Evolutionary conservation across 345 rosid species (phyloP), one percentile per base, ranked within the genome.

Genomic region (Populus ilicifolia): DNA sequence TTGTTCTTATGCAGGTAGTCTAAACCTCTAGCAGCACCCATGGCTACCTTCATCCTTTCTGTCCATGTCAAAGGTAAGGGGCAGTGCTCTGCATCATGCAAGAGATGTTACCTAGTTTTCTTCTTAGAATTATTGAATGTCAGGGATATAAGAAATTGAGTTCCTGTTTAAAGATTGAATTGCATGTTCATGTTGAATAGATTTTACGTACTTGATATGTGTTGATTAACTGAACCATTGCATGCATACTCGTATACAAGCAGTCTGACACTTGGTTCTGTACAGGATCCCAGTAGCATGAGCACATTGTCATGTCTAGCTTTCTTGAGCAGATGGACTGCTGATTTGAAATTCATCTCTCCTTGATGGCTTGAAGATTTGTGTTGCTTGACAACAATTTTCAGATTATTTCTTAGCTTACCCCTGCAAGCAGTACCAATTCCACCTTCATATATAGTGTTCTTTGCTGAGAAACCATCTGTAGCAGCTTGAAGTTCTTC

Each of bases 11-110:
- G 88, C 8, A 87, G 84, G 75, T 83, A 80, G 68, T 56, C 44
- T 68, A 87, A 76, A 43, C 85, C 89, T 74, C 78, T 83, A 13
- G 86, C 73, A 33, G 82, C 80, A 48, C 84, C 85, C 14, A 79
- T 1, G 41, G 85, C 86, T 75, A 83, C 78, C 38, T 76, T 81
- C 71, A 80, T 74, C 74, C 88, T 85, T 73, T 75, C 68, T 21
- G 73, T 39, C 89, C 85, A 85, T 30, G 80, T 84, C 74, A 85
- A 64, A 0, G 85, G 80, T 44, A 43, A 62, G 20, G 80, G 76
- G 11, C 74, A 64, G 30, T 78, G 56, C 16, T 81, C 88, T 87
- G 85, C 86, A 80, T 70, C 54, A 46, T 21, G 35, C 43, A 77
- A 27, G 20, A 48, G 27, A 71, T 41, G 67, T 71, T 54, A 25